A percentile compares a stretch with the other conserved stretches of the same genome.
Evolutionary conservation across 2,329 filamentous ascomycete species (phyloP).

Genomic region (Malbranchea cinnamomea): DNA sequence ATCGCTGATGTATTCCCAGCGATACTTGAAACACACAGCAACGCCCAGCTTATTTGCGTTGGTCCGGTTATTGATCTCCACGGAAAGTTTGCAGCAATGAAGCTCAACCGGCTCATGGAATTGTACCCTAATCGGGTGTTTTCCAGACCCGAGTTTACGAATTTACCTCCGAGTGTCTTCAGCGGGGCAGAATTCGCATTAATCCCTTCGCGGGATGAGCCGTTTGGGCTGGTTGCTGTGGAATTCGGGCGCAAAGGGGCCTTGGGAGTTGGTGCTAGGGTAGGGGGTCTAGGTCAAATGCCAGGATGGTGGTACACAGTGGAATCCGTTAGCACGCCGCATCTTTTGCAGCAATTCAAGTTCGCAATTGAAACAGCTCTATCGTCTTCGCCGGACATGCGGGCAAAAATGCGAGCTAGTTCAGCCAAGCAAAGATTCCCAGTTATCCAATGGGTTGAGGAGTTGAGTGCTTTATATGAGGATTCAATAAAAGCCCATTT

Average conservation of each 20-base stretch:
- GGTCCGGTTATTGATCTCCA: slow-evolving; percentile 54
- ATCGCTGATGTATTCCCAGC: slow-evolving; percentile 53
- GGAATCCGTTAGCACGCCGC: slow-evolving; percentile 47
- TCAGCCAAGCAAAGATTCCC: slow-evolving; percentile 53
- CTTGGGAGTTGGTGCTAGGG: slow-evolving; percentile 49
- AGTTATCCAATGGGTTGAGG: slow-evolving; percentile 51
- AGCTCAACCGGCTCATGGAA: slow-evolving; percentile 49
- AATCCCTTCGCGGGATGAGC: slow-evolving; percentile 54
- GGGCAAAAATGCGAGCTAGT: slow-evolving; percentile 49
- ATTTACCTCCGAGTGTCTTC: slow-evolving; percentile 52
- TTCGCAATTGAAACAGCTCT: slow-evolving; percentile 47
- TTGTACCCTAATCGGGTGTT: slow-evolving; percentile 50
- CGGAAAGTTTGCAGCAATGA: slow-evolving; percentile 52
- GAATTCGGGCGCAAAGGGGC: slow-evolving; percentile 56
- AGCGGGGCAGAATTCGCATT: slow-evolving; percentile 53
- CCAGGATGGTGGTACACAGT: slow-evolving; percentile 58
- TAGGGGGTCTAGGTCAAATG: slow-evolving; percentile 55
- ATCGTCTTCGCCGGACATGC: slow-evolving; percentile 39
- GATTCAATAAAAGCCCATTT: too few species aligned
- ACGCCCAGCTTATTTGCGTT: slow-evolving; percentile 47
- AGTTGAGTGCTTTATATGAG: too few species aligned
- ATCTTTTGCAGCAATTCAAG: slow-evolving; percentile 51
- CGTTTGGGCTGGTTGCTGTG: slow-evolving; percentile 53
- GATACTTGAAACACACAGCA: slow-evolving; percentile 44
- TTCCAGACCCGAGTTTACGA: slow-evolving; percentile 54